These are phyloP conservation scores for Alternaria hordeiaustralica DNA, from an alignment of 2,329 filamentous ascomycete genomes.

Conservation along the genomic window DNA sequence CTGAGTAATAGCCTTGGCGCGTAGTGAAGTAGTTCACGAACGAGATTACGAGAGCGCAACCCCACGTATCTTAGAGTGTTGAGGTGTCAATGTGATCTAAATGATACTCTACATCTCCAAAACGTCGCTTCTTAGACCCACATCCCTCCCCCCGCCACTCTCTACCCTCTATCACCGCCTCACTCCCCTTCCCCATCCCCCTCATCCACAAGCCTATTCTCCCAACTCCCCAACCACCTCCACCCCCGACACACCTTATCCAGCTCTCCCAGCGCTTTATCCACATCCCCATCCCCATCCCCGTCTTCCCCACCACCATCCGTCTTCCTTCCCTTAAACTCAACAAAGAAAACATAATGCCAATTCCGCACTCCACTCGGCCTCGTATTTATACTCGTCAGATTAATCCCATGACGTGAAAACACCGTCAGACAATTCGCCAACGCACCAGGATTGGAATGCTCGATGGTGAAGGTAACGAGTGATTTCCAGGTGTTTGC, in stretches of 20 bases:
- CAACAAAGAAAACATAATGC: slow-evolving; percentile 94
- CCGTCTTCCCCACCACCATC: slow-evolving; percentile 63
- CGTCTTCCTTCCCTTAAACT: slow-evolving; percentile 74
- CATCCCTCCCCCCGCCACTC: not conserved
- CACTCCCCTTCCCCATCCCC: not conserved
- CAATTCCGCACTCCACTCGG: slow-evolving; percentile 78
- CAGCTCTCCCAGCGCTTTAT: slow-evolving; percentile 66
- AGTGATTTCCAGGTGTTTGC: slow-evolving; percentile 66
- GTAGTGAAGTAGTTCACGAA: not conserved
- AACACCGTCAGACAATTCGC: slow-evolving; percentile 83
- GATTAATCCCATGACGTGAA: slow-evolving; percentile 72
- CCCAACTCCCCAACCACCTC: slow-evolving; percentile 75
- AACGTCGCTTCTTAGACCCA: too few species aligned
- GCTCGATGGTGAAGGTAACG: slow-evolving; percentile 80
- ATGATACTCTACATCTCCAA: not conserved
- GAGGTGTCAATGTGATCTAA: not conserved
- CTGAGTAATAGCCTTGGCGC: not conserved
- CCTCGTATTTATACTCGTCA: slow-evolving; percentile 89
- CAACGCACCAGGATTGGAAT: slow-evolving; percentile 79
- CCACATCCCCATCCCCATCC: slow-evolving; percentile 59
- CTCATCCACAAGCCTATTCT: slow-evolving; percentile 22
- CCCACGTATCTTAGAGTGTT: fast-evolving
- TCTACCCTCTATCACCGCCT: not conserved
- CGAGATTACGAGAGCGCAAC: not conserved
- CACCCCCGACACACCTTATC: slow-evolving; percentile 64